phyloP scores from a whole-genome alignment of 257 asterid species.

The Thymus mandschuricus region DNA sequence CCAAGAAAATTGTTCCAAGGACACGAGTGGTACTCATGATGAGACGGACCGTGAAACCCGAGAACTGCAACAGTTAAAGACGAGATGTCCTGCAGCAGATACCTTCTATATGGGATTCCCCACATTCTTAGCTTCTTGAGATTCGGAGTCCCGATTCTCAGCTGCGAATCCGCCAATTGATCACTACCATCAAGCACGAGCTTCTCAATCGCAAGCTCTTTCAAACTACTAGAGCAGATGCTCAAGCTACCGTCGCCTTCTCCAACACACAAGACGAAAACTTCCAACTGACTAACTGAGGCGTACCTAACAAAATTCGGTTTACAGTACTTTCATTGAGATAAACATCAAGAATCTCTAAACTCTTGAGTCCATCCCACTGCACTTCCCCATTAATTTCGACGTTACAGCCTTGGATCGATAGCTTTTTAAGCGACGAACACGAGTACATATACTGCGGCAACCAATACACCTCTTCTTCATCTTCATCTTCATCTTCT shows the following conservation, averaged over 20 bases:
- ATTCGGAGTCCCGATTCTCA: background rate
- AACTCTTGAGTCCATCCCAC: background rate
- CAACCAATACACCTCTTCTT: no score
- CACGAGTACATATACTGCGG: no score
- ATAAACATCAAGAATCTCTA: background rate
- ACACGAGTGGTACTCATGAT: background rate
- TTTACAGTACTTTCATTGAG: background rate
- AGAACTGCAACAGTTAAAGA: background rate
- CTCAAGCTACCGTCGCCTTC: background rate
- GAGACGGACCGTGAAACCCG: background rate
- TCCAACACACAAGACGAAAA: background rate
- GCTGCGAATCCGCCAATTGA: background rate
- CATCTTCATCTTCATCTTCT: no score
- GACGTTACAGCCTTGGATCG: no score
- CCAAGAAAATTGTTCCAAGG: background rate
- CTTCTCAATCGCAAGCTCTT: background rate
- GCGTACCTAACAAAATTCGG: background rate
- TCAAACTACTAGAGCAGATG: background rate
- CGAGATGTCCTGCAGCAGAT: background rate
- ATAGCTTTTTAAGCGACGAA: no score
- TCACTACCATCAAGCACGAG: background rate
- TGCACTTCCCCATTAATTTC: background rate
- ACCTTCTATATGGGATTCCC: no score
- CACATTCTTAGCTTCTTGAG: background rate
- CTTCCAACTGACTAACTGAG: background rate